phyloP scores from a whole-genome alignment of 805 yeast species.

The Myxozyma melibiosi region DNA sequence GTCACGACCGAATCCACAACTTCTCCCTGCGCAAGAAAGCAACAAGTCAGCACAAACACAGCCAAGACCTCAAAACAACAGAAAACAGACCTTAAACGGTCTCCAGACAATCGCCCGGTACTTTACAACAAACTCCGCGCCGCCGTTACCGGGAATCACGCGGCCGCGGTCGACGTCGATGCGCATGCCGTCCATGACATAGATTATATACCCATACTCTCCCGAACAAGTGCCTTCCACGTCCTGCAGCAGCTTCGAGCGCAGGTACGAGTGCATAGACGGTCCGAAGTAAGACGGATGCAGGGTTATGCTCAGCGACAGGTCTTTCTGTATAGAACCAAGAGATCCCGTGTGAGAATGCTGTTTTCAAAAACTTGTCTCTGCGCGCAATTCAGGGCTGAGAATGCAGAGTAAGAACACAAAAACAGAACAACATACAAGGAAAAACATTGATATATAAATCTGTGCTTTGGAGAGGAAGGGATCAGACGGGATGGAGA shows the following conservation, averaged over 20 bases:
- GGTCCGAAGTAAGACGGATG: slow-evolving; percentile 99
- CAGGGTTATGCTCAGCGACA: slow-evolving; percentile 85
- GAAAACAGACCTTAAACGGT: slow-evolving; percentile 67
- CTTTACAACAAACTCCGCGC: slow-evolving; percentile 94
- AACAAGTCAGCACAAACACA: background rate
- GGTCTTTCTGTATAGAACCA: slow-evolving; percentile 68
- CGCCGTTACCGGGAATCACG: slow-evolving; percentile 86
- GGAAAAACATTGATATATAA: slow-evolving; percentile 20
- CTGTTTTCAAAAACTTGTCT: background rate
- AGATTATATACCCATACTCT: slow-evolving; percentile 94
- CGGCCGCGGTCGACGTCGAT: slow-evolving; percentile 95
- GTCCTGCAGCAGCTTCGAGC: slow-evolving; percentile 87
- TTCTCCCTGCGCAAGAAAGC: slow-evolving; percentile 61
- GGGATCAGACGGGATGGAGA: slow-evolving; percentile 1
- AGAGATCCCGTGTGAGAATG: no score
- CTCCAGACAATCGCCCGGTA: slow-evolving; percentile 97
- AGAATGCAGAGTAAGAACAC: background rate
- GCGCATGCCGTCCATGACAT: slow-evolving; percentile 91
- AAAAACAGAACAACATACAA: slow-evolving; percentile 12
- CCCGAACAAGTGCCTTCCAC: slow-evolving; percentile 99
- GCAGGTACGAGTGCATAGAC: slow-evolving; percentile 90
- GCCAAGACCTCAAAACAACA: background rate
- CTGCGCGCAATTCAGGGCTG: no score
- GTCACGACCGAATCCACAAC: slow-evolving; percentile 97
- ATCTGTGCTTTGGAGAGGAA: background rate